A percentile compares a stretch with the other conserved stretches of the same genome.
Evolutionary conservation across 306 rosid genomes (phyloP).

Genomic region (Glycine soja): DNA sequence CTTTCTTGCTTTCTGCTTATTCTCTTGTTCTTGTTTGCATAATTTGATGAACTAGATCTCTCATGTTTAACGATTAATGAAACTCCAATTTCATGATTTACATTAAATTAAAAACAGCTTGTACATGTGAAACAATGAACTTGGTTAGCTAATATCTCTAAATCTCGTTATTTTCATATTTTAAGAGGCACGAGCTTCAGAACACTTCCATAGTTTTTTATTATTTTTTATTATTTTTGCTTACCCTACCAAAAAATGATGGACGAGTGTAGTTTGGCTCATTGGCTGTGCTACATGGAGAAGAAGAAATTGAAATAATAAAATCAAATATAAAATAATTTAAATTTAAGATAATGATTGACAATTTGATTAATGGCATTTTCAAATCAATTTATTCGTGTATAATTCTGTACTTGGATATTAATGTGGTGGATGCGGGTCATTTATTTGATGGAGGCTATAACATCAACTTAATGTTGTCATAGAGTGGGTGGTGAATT

Average conservation of each 20-base stretch:
- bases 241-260: not conserved
- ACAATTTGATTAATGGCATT: not conserved
- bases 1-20: not conserved
- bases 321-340: not conserved
- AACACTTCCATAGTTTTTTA: not conserved
- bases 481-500: not conserved
- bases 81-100: too few relatives aligned
- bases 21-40: not conserved
- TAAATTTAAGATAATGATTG: not conserved
- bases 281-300: not conserved
- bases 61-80: not conserved
- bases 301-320: not conserved
- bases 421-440: not conserved
- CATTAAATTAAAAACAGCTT: not conserved
- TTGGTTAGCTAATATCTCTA: not conserved
- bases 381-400: slow-evolving; percentile 13
- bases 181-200: not conserved
- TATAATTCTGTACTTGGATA: not conserved
- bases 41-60: not conserved
- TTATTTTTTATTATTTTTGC: not conserved
- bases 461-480: slow-evolving; percentile 10
- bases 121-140: not conserved
- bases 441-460: not conserved
- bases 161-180: not conserved
- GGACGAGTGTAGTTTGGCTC: not conserved